A percentile compares a stretch with the other conserved stretches of the same genome.
Evolutionary conservation across 495 filamentous ascomycete species (phyloP).

Genomic region (Massariosphaeria phaeospora): DNA sequence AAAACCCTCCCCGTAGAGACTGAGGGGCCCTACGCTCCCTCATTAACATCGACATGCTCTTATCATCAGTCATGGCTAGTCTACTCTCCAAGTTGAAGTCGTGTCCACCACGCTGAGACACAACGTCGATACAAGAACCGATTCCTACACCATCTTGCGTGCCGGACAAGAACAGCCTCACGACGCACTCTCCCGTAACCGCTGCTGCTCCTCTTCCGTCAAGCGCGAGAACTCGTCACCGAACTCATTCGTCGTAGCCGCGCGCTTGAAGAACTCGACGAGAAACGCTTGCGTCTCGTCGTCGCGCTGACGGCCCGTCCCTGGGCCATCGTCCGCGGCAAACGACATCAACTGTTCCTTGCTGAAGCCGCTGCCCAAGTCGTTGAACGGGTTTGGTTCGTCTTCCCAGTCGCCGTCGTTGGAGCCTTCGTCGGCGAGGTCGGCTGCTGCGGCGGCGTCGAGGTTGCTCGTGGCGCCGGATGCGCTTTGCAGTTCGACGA

Average conservation of each 20-base stretch:
- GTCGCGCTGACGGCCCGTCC: slow-evolving; percentile 58
- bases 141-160: too few relatives aligned
- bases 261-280: slow-evolving; percentile 71
- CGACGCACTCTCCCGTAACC: slow-evolving; percentile 8
- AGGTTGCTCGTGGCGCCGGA: slow-evolving; percentile 25
- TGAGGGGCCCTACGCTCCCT: too few relatives aligned
- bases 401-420: slow-evolving; percentile 88
- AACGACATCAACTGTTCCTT: slow-evolving; percentile 66
- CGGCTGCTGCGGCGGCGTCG: slow-evolving; percentile 39
- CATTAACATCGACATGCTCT: too few relatives aligned
- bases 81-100: too few relatives aligned
- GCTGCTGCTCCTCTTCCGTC: slow-evolving; percentile 62
- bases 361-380: slow-evolving; percentile 51
- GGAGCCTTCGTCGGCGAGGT: slow-evolving; percentile 44
- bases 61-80: too few relatives aligned
- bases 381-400: slow-evolving; percentile 57
- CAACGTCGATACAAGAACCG: too few relatives aligned
- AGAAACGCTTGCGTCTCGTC: slow-evolving; percentile 88
- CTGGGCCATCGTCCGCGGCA: slow-evolving; percentile 31
- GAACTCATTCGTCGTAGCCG: slow-evolving; percentile 63
- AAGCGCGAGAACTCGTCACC: slow-evolving; percentile 65
- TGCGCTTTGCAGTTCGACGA: slow-evolving; percentile 76
- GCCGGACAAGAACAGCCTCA: too few relatives aligned
- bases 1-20: too few relatives aligned
- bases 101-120: too few relatives aligned